These are phyloP conservation scores for Chrysosporium queenslandicum DNA, from an alignment of 2,329 filamentous ascomycete genomes.

Conservation along the genomic window DNA sequence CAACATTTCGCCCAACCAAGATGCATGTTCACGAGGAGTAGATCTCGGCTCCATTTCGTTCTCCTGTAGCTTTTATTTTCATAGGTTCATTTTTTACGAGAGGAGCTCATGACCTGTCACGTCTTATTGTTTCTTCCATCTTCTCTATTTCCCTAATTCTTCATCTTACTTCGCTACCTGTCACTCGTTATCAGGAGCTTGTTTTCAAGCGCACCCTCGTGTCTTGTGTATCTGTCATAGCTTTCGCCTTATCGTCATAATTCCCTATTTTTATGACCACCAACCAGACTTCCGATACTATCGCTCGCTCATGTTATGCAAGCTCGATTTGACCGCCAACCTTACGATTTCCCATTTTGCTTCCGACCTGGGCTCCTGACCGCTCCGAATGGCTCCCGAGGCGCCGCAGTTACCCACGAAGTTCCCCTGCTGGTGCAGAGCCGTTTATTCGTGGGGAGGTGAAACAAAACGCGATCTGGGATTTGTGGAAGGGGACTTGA, in stretches of 20 bases:
- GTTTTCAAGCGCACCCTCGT: neutral
- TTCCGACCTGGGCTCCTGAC: neutral
- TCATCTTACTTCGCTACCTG: neutral
- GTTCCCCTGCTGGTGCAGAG: constrained; percentile 86
- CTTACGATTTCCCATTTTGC: constrained; percentile 2
- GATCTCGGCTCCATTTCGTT: neutral
- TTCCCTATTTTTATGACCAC: neutral
- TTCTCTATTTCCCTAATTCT: neutral
- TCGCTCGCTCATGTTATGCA: constrained; percentile 7
- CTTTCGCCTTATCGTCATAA: neutral
- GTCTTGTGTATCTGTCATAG: neutral
- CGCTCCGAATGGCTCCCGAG: constrained; percentile 36
- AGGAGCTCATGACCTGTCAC: neutral
- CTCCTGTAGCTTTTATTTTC: neutral
- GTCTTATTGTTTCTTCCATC: neutral
- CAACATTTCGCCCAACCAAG: constrained; percentile 9
- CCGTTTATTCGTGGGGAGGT: constrained; percentile 87
- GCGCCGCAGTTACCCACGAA: constrained; percentile 54
- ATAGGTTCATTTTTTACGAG: neutral
- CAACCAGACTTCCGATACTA: neutral
- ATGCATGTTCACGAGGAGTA: neutral
- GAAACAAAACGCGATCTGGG: constrained; percentile 92
- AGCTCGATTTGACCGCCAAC: neutral
- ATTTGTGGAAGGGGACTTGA: constrained; percentile 94
- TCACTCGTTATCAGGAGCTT: constrained; percentile 8